These are phyloP conservation scores for Malassezia sympodialis DNA, from an alignment of 1,284 basidiomycete species.

Conservation along the genomic window DNA sequence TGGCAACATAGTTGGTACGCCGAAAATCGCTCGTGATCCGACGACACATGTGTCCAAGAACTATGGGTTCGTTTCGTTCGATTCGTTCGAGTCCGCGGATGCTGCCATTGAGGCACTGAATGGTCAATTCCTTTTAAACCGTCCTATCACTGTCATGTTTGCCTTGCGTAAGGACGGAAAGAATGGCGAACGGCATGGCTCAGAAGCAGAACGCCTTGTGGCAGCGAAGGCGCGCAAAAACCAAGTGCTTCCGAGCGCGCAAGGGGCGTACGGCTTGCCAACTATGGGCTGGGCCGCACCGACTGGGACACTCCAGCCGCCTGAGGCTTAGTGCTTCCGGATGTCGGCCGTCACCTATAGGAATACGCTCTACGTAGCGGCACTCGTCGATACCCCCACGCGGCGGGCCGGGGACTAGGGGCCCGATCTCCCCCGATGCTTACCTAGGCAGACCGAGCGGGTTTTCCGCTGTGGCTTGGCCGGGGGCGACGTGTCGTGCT, in stretches of 20 bases:
- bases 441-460: neutral
- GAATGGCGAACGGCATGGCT: slow-evolving; percentile 89
- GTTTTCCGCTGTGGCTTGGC: neutral
- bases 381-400: neutral
- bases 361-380: neutral
- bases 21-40: slow-evolving; percentile 87
- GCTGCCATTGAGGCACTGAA: slow-evolving; percentile 94
- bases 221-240: slow-evolving; percentile 91
- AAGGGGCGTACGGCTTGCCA: slow-evolving; percentile 3
- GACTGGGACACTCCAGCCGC: neutral
- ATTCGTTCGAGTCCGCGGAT: slow-evolving; percentile 93
- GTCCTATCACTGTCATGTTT: slow-evolving; percentile 88
- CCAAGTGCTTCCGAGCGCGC: slow-evolving; percentile 62
- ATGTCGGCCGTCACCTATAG: neutral
- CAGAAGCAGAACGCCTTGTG: slow-evolving; percentile 82
- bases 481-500: neutral
- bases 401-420: neutral
- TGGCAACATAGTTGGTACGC: slow-evolving; percentile 82
- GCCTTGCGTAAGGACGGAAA: slow-evolving; percentile 99
- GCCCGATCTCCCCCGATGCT: neutral
- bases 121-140: slow-evolving; percentile 93
- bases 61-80: slow-evolving; percentile 92
- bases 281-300: neutral
- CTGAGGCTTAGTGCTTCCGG: neutral
- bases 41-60: slow-evolving; percentile 76